Base-by-base conservation (phyloP, 2,329 filamentous ascomycete species). In the Xylaria sp. region DNA sequence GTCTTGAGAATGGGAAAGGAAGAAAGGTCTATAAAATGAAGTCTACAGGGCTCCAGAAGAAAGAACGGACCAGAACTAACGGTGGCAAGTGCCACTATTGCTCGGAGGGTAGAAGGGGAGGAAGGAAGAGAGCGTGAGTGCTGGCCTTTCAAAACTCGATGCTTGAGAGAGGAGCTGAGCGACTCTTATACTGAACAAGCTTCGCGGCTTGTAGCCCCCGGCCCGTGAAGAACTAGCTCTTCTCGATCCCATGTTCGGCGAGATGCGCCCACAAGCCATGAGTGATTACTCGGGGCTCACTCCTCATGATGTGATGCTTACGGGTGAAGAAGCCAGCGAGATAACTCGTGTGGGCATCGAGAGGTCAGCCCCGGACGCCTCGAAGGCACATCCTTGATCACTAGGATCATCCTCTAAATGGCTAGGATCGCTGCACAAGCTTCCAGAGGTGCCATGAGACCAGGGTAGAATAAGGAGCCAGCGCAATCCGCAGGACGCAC, bases 271-370 rank as follows among this genome's bases (percentile, higher is more conserved):
- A 45, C 34, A 24, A 53, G 50, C 56, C 50, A 32, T 62, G 65
- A 59, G 45, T 68, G 68, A 70, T 68, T 68, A 70, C 69, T 70
- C 65, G 69, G 45, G 45, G 60, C 62, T 70, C 66, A 67, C 68
- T 69, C 67, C 55, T 51, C 61, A 67, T 68, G 61, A 56, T 63
- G 45, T 21, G 61, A 65, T 68, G 68, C 68, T 70, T 65, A 70
- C 68, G 65, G 65, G 53, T 42, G 36, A 32, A 61, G 56, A 32
- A 21, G 42, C 51, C 8, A 54, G 48, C 30, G 53, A 58, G 21
- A 67, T 64, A 57, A 56, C 59, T 56, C 21, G 50, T 57, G 51
- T 39, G 45, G 45, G 32, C 59, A 14, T 42, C 34, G 19, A 42
- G 45, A 69, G 36, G 64, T 64, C 58, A 69, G 67, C 64, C 56